Percentiles rank a stretch among this genome's conserved stretches.
Conservation (phyloP, 179 eudicot species). For the Silene coronaria region DNA sequence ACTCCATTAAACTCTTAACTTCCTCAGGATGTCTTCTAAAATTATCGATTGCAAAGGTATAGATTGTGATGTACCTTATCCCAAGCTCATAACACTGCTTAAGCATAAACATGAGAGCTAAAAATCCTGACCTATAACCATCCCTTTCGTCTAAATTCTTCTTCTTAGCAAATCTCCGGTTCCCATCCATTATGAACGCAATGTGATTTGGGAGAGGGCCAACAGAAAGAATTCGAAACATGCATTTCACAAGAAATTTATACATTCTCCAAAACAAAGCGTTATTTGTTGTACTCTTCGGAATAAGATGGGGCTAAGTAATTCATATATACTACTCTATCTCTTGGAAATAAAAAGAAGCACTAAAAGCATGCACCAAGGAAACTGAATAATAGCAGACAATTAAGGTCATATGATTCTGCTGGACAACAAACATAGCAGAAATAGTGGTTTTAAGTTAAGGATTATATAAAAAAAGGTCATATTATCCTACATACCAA, state of each 20-base stretch:
- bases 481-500: background rate
- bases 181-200: slow-evolving; percentile 74
- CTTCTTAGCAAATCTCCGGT: slow-evolving; percentile 57
- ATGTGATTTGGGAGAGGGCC: slow-evolving; percentile 67
- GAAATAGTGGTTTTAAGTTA: background rate
- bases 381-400: background rate
- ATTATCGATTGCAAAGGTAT: slow-evolving; percentile 67
- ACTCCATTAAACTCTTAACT: slow-evolving; percentile 53
- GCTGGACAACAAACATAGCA: slow-evolving; percentile 11
- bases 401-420: slow-evolving; percentile 8
- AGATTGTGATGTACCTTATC: slow-evolving; percentile 43
- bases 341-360: background rate
- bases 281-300: background rate
- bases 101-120: slow-evolving; percentile 45
- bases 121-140: slow-evolving; percentile 52
- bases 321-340: background rate
- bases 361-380: slow-evolving; percentile 9
- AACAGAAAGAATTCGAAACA: slow-evolving; percentile 39
- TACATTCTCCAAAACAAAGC: slow-evolving; percentile 16
- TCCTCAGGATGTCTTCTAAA: slow-evolving; percentile 56
- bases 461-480: background rate
- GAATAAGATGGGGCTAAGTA: background rate
- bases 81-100: slow-evolving; percentile 61
- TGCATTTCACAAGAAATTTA: slow-evolving; percentile 23
- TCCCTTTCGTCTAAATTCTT: slow-evolving; percentile 38